Conservation (phyloP, 2,329 filamentous ascomycete genomes). For the Hawksworthiomyces lignivorus region DNA sequence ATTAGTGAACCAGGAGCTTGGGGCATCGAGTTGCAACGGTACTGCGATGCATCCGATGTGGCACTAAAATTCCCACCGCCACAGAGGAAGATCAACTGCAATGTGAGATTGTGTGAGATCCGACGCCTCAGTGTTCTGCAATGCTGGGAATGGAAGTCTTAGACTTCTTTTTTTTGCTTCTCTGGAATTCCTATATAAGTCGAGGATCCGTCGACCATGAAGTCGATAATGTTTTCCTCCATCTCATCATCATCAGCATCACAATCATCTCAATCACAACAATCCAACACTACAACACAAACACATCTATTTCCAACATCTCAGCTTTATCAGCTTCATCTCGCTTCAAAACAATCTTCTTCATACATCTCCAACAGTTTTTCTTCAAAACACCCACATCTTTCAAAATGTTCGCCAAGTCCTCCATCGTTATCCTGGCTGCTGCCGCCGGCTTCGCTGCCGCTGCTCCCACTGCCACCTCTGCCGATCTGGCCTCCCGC, state of each 20-base stretch:
- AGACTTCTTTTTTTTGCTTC: not conserved
- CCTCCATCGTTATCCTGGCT: conserved; percentile 16
- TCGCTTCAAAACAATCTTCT: not conserved
- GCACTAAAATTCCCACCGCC: conserved; percentile 4
- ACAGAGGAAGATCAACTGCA: not conserved
- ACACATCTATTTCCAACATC: not conserved
- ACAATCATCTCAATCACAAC: conserved; percentile 2
- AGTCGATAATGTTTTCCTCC: not conserved
- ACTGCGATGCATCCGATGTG: no score
- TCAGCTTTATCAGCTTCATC: not conserved
- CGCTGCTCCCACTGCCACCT: conserved; percentile 22
- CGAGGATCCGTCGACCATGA: conserved; percentile 1
- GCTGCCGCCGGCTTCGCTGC: conserved; percentile 21
- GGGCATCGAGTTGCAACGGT: no score
- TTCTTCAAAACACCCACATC: not conserved
- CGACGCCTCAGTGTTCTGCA: no score
- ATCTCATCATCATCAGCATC: conserved; percentile 4
- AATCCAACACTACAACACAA: not conserved
- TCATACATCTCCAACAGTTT: not conserved
- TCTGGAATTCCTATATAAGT: conserved; percentile 5
- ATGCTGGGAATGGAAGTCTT: no score
- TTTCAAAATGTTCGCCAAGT: conserved; percentile 11
- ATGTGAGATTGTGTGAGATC: conserved; percentile 3
- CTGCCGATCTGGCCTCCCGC: conserved; percentile 19
- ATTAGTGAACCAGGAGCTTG: no score